These are phyloP conservation scores for Thermochaetoides dissita DNA, from an alignment of 2,329 filamentous ascomycete genomes.

Conservation along the genomic window DNA sequence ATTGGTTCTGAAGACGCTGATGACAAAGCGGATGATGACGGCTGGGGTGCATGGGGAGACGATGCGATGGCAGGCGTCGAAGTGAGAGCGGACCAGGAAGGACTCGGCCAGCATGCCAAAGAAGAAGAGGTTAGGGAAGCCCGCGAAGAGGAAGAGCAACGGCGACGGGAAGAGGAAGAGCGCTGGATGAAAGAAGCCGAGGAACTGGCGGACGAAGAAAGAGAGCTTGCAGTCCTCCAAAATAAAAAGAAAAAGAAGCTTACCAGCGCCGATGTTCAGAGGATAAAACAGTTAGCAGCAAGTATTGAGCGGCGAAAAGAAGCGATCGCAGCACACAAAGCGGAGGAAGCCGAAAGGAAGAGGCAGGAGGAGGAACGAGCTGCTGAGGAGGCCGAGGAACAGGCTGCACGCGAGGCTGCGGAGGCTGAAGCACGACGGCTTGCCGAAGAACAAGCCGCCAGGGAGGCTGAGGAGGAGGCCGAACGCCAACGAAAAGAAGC, in stretches of 20 bases:
- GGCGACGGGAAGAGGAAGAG: slow-evolving; percentile 23
- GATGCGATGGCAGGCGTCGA: slow-evolving; percentile 27
- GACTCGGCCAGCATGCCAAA: slow-evolving; percentile 27
- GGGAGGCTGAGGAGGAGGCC: slow-evolving; percentile 10
- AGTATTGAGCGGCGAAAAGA: slow-evolving; percentile 20
- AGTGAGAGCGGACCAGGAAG: too few species aligned
- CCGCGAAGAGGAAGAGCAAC: slow-evolving; percentile 28
- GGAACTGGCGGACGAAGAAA: slow-evolving; percentile 20
- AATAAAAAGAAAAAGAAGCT: slow-evolving; percentile 39
- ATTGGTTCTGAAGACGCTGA: slow-evolving; percentile 26
- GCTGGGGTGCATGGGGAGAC: slow-evolving; percentile 15
- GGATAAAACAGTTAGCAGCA: slow-evolving; percentile 24
- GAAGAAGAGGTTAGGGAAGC: slow-evolving; percentile 37
- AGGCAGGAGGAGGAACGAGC: slow-evolving; percentile 12
- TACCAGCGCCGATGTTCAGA: slow-evolving; percentile 32
- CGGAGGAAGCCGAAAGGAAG: background rate
- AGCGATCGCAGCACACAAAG: background rate
- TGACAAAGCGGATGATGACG: slow-evolving; percentile 24
- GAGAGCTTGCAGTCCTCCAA: slow-evolving; percentile 30
- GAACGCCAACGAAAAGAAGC: slow-evolving; percentile 18
- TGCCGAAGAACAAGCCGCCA: slow-evolving; percentile 4
- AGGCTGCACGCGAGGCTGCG: slow-evolving; percentile 13
- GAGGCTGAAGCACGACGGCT: slow-evolving; percentile 4
- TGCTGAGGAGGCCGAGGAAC: slow-evolving; percentile 16
- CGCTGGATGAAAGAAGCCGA: slow-evolving; percentile 21